phyloP scores from a whole-genome alignment of 2,329 filamentous ascomycete genomes.

The Rutstroemia sydowiana region DNA sequence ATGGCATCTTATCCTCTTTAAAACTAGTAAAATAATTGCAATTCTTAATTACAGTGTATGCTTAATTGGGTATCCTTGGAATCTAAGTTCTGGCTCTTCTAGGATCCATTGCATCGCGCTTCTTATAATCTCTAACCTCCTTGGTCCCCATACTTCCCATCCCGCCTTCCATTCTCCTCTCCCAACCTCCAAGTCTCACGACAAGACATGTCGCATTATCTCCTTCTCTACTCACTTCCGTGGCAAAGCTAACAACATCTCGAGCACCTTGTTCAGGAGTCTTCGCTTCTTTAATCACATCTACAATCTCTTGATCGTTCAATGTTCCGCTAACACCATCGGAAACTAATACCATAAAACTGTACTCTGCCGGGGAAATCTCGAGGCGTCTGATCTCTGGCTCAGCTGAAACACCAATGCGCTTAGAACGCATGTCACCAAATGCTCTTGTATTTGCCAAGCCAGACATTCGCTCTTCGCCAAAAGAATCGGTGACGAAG shows the following conservation, averaged over 20 bases:
- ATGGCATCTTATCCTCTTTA: too few relatives aligned
- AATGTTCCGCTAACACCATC: conserved; percentile 86
- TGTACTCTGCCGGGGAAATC: conserved; percentile 74
- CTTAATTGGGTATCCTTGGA: neutral
- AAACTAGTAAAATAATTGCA: too few relatives aligned
- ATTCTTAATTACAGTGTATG: neutral
- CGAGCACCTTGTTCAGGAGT: conserved; percentile 81
- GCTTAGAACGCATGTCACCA: conserved; percentile 85
- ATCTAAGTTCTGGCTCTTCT: conserved; percentile 46
- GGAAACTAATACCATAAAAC: conserved; percentile 79
- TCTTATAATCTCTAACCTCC: conserved; percentile 80
- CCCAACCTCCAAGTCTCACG: conserved; percentile 61
- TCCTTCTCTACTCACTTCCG: conserved; percentile 58
- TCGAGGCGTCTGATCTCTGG: conserved; percentile 79
- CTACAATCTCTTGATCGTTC: conserved; percentile 89
- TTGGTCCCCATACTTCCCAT: conserved; percentile 84
- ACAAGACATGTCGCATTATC: conserved; percentile 66
- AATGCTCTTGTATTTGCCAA: conserved; percentile 92
- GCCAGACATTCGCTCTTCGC: conserved; percentile 89
- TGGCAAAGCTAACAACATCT: conserved; percentile 78
- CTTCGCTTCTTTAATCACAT: conserved; percentile 86
- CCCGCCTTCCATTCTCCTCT: conserved; percentile 72
- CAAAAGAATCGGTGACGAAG: conserved; percentile 92
- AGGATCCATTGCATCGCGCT: conserved; percentile 73
- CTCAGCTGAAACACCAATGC: conserved; percentile 88